phyloP scores from a whole-genome alignment of 2,329 filamentous ascomycete genomes.

The Didymella segeticola region DNA sequence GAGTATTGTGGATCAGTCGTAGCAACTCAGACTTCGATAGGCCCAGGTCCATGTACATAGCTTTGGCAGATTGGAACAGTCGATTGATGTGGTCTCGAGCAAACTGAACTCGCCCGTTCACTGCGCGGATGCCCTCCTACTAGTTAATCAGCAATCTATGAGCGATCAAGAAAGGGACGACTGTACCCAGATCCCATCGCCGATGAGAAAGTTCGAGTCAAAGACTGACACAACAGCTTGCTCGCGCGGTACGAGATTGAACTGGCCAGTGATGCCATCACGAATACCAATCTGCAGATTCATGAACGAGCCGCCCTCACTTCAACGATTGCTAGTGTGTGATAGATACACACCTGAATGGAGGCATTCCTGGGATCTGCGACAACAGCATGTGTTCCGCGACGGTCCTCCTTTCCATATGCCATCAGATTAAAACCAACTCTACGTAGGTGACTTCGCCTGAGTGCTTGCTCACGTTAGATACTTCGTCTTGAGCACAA shows the following conservation, averaged over 20 bases:
- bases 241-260: neutral
- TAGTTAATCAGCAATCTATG: neutral
- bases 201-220: neutral
- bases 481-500: too few species aligned
- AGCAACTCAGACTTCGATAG: neutral
- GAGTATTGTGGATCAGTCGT: neutral
- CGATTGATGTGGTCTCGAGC: conserved; percentile 3
- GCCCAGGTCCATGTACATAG: conserved; percentile 3
- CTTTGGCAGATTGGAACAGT: conserved; percentile 2
- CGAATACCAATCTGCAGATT: neutral
- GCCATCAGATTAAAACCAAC: too few species aligned
- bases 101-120: neutral
- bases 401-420: neutral
- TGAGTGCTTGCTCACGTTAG: too few species aligned
- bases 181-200: neutral
- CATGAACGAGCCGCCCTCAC: too few species aligned
- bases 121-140: conserved; percentile 1
- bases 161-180: neutral
- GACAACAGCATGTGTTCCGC: neutral
- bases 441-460: too few species aligned
- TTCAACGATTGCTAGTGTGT: neutral
- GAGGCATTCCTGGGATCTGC: neutral
- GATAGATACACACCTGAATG: neutral
- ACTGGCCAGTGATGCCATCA: neutral
- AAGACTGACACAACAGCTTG: conserved; percentile 1